A percentile compares a stretch with the other conserved stretches of the same genome.
Conservation (phyloP, 495 filamentous ascomycete genomes). For the Annulohypoxylon bovei region DNA sequence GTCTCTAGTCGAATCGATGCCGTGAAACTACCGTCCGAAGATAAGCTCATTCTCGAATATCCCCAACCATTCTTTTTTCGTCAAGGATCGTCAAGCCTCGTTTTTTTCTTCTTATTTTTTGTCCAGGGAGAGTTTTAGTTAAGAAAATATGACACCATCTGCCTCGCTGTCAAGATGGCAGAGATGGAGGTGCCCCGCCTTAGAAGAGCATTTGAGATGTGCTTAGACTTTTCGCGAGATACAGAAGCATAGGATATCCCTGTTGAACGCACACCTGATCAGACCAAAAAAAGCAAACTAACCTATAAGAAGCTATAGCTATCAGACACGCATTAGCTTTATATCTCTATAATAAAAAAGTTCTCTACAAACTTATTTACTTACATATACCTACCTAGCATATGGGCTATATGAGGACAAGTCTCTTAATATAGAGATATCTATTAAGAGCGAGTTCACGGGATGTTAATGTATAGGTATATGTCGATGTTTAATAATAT, state of each 20-base stretch:
- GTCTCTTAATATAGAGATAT: not conserved
- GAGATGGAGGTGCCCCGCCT: constrained; percentile 20
- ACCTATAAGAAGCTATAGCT: constrained; percentile 2
- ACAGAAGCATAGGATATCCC: constrained; percentile 16
- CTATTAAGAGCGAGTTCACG: not conserved
- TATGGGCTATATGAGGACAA: not conserved
- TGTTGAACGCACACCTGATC: constrained; percentile 28
- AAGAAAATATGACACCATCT: constrained; percentile 7
- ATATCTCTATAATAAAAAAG: constrained; percentile 1
- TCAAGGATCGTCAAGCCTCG: constrained; percentile 27
- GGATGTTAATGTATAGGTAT: not conserved
- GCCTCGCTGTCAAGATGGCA: constrained; percentile 21
- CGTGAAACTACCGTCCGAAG: not conserved
- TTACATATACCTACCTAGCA: not conserved
- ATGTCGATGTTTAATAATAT: not conserved
- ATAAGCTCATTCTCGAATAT: constrained; percentile 7
- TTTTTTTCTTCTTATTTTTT: constrained; percentile 19
- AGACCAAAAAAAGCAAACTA: constrained; percentile 22
- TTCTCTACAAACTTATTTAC: no score
- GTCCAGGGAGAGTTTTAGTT: constrained; percentile 9
- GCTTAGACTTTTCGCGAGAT: constrained; percentile 3
- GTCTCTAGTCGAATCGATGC: constrained; percentile 5
- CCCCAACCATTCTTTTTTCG: not conserved
- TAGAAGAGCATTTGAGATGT: constrained; percentile 9
- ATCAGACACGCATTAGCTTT: not conserved